Conservation (phyloP, 768 basidiomycete genomes). For the Saitozyma podzolica region DNA sequence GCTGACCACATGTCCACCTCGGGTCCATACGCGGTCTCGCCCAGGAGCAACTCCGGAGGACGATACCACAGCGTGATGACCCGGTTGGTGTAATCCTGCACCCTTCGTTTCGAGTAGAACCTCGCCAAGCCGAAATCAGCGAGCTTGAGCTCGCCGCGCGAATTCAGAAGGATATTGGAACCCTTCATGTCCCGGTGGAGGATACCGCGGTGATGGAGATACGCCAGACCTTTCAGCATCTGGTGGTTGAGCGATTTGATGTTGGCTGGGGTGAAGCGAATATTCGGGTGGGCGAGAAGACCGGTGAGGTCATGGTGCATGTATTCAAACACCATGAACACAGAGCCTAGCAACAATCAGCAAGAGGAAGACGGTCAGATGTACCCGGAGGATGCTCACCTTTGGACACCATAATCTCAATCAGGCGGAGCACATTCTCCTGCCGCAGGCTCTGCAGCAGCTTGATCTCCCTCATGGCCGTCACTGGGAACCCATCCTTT, state of each 20-base stretch:
- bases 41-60: slow-evolving; percentile 89
- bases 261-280: slow-evolving; percentile 79
- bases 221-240: slow-evolving; percentile 91
- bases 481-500: slow-evolving; percentile 96
- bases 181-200: slow-evolving; percentile 99
- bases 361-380: not conserved
- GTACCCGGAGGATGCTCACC: slow-evolving; percentile 58
- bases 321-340: slow-evolving; percentile 99
- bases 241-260: slow-evolving; percentile 93
- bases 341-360: slow-evolving; percentile 64
- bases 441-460: slow-evolving; percentile 88
- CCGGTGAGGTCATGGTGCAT: slow-evolving; percentile 99
- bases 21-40: slow-evolving; percentile 92
- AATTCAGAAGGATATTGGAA: slow-evolving; percentile 92
- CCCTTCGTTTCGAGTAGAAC: slow-evolving; percentile 87
- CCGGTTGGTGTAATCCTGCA: slow-evolving; percentile 96
- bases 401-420: slow-evolving; percentile 99
- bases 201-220: slow-evolving; percentile 92
- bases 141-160: slow-evolving; percentile 87
- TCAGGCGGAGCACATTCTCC: slow-evolving; percentile 80
- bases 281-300: slow-evolving; percentile 84
- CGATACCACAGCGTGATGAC: slow-evolving; percentile 99
- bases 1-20: slow-evolving; percentile 99
- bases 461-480: slow-evolving; percentile 98
- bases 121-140: slow-evolving; percentile 96